A percentile compares a stretch with the other conserved stretches of the same genome.
phyloP scores from a whole-genome alignment of 129 eudicot species.

The Helichrysum umbraculigerum region DNA sequence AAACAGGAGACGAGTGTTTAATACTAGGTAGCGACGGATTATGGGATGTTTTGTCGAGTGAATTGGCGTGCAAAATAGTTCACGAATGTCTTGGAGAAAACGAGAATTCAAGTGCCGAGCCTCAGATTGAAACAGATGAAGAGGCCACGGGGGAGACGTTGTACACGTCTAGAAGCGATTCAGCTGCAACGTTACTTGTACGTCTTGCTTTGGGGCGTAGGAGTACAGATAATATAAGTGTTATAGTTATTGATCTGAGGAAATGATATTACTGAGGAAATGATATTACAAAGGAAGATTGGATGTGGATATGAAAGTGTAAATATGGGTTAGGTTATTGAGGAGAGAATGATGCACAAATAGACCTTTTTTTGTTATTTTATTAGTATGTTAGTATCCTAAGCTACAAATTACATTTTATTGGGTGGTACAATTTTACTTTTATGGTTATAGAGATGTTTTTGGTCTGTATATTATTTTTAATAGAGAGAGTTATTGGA shows the following conservation, averaged over 20 bases:
- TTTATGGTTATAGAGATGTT: background rate
- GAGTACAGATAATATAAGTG: slow-evolving; percentile 53
- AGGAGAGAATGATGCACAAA: slow-evolving; percentile 6
- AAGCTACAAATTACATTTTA: background rate
- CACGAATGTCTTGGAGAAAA: slow-evolving; percentile 36
- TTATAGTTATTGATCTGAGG: slow-evolving; percentile 52
- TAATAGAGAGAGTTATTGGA: background rate
- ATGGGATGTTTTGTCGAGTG: slow-evolving; percentile 56
- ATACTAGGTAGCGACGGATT: slow-evolving; percentile 57
- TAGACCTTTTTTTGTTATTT: background rate
- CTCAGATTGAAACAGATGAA: slow-evolving; percentile 10
- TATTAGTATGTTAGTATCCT: background rate
- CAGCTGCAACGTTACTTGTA: slow-evolving; percentile 43
- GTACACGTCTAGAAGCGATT: slow-evolving; percentile 28
- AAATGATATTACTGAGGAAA: background rate
- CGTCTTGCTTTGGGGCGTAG: slow-evolving; percentile 56
- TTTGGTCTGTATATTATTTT: background rate
- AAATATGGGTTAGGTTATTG: slow-evolving; percentile 1
- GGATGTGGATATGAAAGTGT: slow-evolving; percentile 15
- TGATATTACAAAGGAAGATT: background rate
- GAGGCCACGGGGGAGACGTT: slow-evolving; percentile 8
- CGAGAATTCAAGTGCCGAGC: background rate
- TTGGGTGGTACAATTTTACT: background rate
- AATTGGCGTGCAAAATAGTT: slow-evolving; percentile 41
- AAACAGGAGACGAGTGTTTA: slow-evolving; percentile 38